Conservation (phyloP, 345 rosid species). For the Eucalyptus curtisii region DNA sequence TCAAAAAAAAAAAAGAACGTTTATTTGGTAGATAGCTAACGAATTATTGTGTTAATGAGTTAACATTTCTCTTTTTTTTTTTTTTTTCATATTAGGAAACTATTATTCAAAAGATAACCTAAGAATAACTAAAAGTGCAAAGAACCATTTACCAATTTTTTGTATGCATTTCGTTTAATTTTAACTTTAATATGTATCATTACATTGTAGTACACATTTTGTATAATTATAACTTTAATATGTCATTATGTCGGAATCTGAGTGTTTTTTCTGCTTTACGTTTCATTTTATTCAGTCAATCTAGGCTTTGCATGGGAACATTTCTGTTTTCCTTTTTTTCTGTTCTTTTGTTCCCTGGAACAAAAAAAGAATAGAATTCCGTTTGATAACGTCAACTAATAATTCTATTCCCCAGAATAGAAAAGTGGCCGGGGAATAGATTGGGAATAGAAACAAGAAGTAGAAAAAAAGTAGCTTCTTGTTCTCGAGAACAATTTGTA, state of each 20-base stretch:
- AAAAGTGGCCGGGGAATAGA: too few relatives aligned
- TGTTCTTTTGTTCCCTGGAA: too few relatives aligned
- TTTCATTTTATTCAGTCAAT: not conserved
- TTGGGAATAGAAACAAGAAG: too few relatives aligned
- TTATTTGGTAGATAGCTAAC: not conserved
- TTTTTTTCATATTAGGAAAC: not conserved
- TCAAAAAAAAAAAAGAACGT: too few relatives aligned
- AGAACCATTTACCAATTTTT: not conserved
- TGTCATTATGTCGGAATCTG: not conserved
- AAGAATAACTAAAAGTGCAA: not conserved
- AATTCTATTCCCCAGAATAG: fast-evolving
- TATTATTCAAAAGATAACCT: too few relatives aligned
- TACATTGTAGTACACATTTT: not conserved
- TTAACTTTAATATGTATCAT: not conserved
- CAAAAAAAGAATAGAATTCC: fast-evolving
- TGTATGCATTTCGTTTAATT: not conserved
- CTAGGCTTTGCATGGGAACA: too few relatives aligned
- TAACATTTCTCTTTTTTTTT: too few relatives aligned
- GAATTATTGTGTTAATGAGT: not conserved
- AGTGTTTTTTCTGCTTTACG: not conserved
- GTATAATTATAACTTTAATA: not conserved
- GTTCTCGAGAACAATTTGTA: too few relatives aligned
- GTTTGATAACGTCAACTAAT: fast-evolving
- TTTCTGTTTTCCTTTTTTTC: too few relatives aligned
- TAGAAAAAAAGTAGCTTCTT: too few relatives aligned